Percentiles rank a stretch among this genome's conserved stretches.
Evolutionary conservation across 306 rosid genomes (phyloP).

Genomic region (Ceratonia siliqua): DNA sequence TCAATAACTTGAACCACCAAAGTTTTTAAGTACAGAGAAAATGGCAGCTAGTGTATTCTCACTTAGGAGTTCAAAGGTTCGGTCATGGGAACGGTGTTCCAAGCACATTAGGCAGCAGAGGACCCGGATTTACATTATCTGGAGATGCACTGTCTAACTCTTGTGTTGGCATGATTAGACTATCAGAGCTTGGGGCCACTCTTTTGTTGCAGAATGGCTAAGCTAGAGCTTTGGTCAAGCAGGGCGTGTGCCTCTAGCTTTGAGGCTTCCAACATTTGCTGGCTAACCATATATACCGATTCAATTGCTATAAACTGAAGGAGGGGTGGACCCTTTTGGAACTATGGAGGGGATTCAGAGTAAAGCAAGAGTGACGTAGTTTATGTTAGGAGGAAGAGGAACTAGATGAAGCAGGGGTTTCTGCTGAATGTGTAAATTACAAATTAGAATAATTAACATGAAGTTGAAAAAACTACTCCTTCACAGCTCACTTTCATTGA

Average conservation of each 20-base stretch:
- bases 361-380: not conserved
- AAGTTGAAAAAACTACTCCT: not conserved
- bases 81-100: constrained; percentile 65
- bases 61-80: constrained; percentile 48
- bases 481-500: not conserved
- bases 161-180: constrained; percentile 69
- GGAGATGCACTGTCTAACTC: constrained; percentile 88
- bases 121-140: constrained; percentile 81
- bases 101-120: constrained; percentile 68
- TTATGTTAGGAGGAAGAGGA: not conserved
- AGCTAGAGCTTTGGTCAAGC: not conserved
- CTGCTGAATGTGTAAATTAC: constrained; percentile 7
- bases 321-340: not conserved
- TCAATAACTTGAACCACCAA: not conserved
- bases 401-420: constrained; percentile 3
- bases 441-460: not conserved
- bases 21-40: not conserved
- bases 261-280: not conserved
- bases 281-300: not conserved
- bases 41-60: constrained; percentile 44
- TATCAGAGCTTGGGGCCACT: constrained; percentile 14
- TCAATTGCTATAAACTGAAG: not conserved
- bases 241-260: not conserved
- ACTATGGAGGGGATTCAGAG: not conserved
- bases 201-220: not conserved